Evolutionary conservation across 352 stramenopile species (phyloP).

Genomic region (Phytophthora vignae): DNA sequence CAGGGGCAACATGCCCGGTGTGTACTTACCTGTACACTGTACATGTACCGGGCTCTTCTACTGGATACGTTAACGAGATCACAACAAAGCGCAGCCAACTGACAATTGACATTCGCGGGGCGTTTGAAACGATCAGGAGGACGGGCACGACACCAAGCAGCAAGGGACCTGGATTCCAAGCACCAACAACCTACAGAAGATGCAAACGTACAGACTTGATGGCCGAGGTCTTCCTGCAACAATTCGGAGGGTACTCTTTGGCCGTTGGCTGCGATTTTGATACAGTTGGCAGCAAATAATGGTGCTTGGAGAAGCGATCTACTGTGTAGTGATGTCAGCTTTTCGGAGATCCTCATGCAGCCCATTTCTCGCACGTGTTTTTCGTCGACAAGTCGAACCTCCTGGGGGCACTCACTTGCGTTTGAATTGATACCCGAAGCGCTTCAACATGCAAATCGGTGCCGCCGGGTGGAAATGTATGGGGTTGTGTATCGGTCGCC

Average conservation of each 20-base stretch:
- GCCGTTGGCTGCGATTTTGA: too few species aligned
- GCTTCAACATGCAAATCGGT: conserved; percentile 35
- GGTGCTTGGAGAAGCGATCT: too few species aligned
- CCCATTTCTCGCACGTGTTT: conserved; percentile 5
- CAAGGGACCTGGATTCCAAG: conserved; percentile 6
- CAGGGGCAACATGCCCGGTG: too few species aligned
- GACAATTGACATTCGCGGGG: conserved; percentile 3
- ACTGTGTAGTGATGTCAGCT: too few species aligned
- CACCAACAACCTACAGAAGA: neutral
- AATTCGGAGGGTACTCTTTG: too few species aligned
- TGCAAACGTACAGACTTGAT: too few species aligned
- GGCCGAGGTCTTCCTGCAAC: too few species aligned
- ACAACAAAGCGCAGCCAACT: neutral
- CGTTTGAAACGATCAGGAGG: conserved; percentile 15
- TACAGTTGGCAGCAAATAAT: too few species aligned
- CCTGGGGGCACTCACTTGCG: conserved; percentile 10
- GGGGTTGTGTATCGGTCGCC: neutral
- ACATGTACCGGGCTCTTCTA: neutral
- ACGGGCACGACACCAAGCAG: conserved; percentile 11
- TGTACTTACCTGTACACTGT: too few species aligned
- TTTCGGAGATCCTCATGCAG: neutral
- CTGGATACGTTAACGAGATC: conserved; percentile 11
- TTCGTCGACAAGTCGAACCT: conserved; percentile 20
- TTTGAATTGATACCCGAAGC: conserved; percentile 8
- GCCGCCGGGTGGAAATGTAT: conserved; percentile 9